Evolutionary conservation across 2,329 filamentous ascomycete species (phyloP), one percentile per base, ranked within the genome.

Genomic region (Malbranchea zuffiana): DNA sequence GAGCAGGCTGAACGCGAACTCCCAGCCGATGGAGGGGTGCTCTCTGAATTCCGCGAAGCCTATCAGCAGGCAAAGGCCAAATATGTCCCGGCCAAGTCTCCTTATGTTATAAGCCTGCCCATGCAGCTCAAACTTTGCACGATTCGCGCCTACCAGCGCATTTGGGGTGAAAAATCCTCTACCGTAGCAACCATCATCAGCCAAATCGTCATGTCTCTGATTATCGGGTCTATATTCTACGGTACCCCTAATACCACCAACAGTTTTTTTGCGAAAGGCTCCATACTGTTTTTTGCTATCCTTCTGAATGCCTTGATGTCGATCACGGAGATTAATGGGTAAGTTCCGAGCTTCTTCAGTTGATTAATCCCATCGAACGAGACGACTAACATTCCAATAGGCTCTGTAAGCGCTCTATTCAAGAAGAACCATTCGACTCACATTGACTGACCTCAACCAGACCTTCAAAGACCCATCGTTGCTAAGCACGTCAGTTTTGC

Each of bases 401-500:
- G 28, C 50, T 52, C 32, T 44, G 50, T 40, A 45, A 46, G 35
- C 6, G 17, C 19, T 5, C 8, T 28, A n/a, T 15, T 11, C 5
- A 13, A 23, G 16, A 15, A 12, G 13, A 10, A 19, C 5, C 5
- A 19, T 6, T 5, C 10, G 7, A 7, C 23, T 5, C 3, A 6
- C 4, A 7, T 16, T 5, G 20, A 39, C 29, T 34, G 12, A 39
- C 18, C 8, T 23, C 20, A 15, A 15, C 72, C 93, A 8, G 95
- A 92, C 54, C 76, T 82, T 8, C 86, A 94, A 72, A 79, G 87
- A 23, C 82, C 84, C 3, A 92, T 95, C 48, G 83, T 95, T 42
- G 86, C 94, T 54, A 95, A 95, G 57, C 87, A 95, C 51, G 68
- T 72, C 34, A 78, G 82, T 38, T 95, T 94, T 54, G 85, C 86